These are phyloP conservation scores for Ophiostoma piceae DNA, from an alignment of 2,329 filamentous ascomycete species.

Conservation along the genomic window DNA sequence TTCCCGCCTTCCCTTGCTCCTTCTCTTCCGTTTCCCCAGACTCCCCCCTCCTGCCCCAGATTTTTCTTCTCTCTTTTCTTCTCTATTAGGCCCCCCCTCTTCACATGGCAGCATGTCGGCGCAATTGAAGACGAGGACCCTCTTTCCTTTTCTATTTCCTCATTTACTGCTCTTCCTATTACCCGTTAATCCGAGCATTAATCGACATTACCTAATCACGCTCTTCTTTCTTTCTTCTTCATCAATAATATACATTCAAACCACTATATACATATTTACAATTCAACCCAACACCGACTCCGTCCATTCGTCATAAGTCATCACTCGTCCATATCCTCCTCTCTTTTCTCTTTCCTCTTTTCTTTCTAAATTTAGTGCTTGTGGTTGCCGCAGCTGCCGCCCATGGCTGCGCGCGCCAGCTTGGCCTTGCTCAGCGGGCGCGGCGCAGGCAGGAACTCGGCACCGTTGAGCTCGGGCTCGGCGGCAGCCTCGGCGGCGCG, in stretches of 20 bases:
- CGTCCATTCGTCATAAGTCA: neutral
- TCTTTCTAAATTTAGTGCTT: neutral
- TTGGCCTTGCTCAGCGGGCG: constrained; percentile 19
- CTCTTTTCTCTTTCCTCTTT: too few relatives aligned
- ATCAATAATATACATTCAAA: constrained; percentile 1
- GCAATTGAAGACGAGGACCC: neutral
- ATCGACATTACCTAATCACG: neutral
- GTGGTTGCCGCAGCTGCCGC: constrained; percentile 17
- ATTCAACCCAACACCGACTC: neutral
- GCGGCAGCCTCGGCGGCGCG: neutral
- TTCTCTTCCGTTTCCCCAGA: constrained; percentile 13
- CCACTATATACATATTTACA: constrained; percentile 1
- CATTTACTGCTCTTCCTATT: neutral
- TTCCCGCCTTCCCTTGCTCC: neutral
- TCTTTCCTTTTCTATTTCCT: neutral
- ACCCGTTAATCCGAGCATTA: neutral
- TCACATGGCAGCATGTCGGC: neutral
- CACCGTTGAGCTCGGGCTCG: constrained; percentile 15
- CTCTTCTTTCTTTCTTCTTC: neutral
- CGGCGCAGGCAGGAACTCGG: constrained; percentile 17
- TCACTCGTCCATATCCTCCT: neutral
- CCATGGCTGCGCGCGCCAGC: constrained; percentile 20
- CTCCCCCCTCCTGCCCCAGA: neutral
- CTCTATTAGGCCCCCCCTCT: neutral
- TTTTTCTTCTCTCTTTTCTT: neutral